Conservation (phyloP, 108 stramenopile species). For the Skeletonema potamos region DNA sequence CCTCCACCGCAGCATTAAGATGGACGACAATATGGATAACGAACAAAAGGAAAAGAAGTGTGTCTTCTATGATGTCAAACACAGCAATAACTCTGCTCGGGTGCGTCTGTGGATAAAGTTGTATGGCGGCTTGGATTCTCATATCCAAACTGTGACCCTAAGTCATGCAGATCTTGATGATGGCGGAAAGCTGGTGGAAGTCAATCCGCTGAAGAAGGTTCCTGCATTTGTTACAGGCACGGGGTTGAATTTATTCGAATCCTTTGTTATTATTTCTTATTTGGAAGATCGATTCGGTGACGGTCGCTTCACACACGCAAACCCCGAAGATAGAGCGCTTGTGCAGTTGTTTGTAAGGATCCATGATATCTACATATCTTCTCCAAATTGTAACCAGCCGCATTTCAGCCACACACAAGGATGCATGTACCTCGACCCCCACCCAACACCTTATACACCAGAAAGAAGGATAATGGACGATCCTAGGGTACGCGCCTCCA, state of each 20-base stretch:
- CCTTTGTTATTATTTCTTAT: slow-evolving; percentile 62
- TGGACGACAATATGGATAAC: too few species aligned
- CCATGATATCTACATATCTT: slow-evolving; percentile 55
- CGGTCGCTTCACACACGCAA: slow-evolving; percentile 18
- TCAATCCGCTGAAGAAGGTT: slow-evolving; percentile 62
- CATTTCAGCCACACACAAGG: slow-evolving; percentile 58
- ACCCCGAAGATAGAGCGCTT: slow-evolving; percentile 44
- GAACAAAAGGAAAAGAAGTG: slow-evolving; percentile 3
- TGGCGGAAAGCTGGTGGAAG: slow-evolving; percentile 26
- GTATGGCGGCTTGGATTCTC: slow-evolving; percentile 6
- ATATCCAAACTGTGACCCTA: slow-evolving; percentile 25
- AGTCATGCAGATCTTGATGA: slow-evolving; percentile 33
- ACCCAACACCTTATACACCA: slow-evolving; percentile 33
- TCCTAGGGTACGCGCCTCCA: slow-evolving; percentile 32
- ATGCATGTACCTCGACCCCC: slow-evolving; percentile 53
- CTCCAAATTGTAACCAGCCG: slow-evolving; percentile 52
- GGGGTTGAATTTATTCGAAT: slow-evolving; percentile 50
- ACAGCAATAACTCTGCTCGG: slow-evolving; percentile 55
- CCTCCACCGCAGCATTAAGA: too few species aligned
- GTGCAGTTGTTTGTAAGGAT: slow-evolving; percentile 39
- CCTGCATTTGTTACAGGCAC: slow-evolving; percentile 51
- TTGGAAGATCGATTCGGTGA: slow-evolving; percentile 52
- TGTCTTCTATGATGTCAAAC: slow-evolving; percentile 38
- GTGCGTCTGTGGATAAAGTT: slow-evolving; percentile 47
- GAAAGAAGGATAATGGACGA: slow-evolving; percentile 43